These are phyloP conservation scores for Microbotryum saponariae DNA, from an alignment of 1,284 basidiomycete species.

Conservation along the genomic window DNA sequence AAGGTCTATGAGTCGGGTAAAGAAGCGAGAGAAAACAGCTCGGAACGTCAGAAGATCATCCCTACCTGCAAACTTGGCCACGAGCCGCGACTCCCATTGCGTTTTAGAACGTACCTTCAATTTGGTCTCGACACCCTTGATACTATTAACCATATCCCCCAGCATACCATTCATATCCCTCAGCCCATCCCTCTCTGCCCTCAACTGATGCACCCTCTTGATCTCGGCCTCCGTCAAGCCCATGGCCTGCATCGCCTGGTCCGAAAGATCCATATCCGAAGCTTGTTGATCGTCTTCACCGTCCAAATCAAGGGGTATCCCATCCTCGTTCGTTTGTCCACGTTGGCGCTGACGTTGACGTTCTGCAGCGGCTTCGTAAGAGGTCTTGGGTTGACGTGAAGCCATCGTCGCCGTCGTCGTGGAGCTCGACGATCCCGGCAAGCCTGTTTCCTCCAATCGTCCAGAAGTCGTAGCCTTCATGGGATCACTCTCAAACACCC, in stretches of 20 bases:
- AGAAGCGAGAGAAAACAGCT: not conserved
- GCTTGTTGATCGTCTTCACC: not conserved
- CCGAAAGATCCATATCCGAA: not conserved
- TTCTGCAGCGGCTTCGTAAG: not conserved
- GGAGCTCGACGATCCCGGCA: not conserved
- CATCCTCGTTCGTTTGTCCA: not conserved
- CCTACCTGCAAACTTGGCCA: slow-evolving; percentile 12
- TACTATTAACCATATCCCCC: slow-evolving; percentile 11
- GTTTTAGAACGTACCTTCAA: slow-evolving; percentile 18
- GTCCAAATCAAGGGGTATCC: not conserved
- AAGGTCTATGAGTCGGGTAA: slow-evolving; percentile 5
- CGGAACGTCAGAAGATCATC: not conserved
- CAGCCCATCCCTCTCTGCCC: slow-evolving; percentile 28
- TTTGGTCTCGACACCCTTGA: slow-evolving; percentile 21
- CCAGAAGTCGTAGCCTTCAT: not conserved
- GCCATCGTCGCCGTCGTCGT: too few relatives aligned
- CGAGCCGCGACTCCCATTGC: slow-evolving; percentile 19
- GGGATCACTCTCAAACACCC: not conserved
- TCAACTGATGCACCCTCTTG: slow-evolving; percentile 12
- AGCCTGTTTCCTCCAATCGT: not conserved
- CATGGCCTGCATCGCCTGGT: not conserved
- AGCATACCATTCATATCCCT: slow-evolving; percentile 29
- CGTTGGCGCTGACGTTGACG: not conserved
- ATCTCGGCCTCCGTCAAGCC: slow-evolving; percentile 7
- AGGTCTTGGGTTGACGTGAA: not conserved